Evolutionary conservation across 352 stramenopile species (phyloP).

Genomic region (Pythium grandisporangium): DNA sequence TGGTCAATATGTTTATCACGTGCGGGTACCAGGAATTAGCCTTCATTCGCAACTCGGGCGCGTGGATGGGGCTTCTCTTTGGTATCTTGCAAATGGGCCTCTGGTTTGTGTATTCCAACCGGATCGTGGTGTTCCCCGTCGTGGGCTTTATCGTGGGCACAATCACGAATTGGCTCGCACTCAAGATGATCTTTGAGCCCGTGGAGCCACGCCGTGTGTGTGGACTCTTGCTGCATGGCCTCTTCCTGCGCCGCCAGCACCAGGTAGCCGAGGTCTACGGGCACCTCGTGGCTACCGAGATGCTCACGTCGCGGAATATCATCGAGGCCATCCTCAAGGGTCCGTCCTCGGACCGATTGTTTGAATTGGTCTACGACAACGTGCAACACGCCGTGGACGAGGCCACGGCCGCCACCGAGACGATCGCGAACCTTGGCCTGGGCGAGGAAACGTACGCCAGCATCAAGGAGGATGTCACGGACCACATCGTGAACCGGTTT

Average conservation of each 20-base stretch:
- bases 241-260: conserved; percentile 91
- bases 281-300: conserved; percentile 71
- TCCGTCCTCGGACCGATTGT: conserved; percentile 72
- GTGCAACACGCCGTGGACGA: conserved; percentile 78
- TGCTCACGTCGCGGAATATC: conserved; percentile 85
- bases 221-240: conserved; percentile 88
- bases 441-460: conserved; percentile 72
- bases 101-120: conserved; percentile 82
- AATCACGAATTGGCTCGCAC: conserved; percentile 94
- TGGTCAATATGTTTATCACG: conserved; percentile 93
- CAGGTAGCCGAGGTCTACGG: conserved; percentile 86
- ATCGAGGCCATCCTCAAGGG: conserved; percentile 85
- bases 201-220: conserved; percentile 79
- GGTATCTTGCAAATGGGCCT: conserved; percentile 83
- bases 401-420: conserved; percentile 59
- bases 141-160: conserved; percentile 92
- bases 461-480: conserved; percentile 84
- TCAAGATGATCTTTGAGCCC: conserved; percentile 91
- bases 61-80: conserved; percentile 88
- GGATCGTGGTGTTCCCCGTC: conserved; percentile 82
- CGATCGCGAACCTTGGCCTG: conserved; percentile 79
- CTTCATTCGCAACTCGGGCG: conserved; percentile 88
- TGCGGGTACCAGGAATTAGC: conserved; percentile 88
- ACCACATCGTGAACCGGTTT: conserved; percentile 84
- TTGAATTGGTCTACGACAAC: conserved; percentile 84